Conservation (phyloP, 805 yeast species). For the Pichia kluyveri region DNA sequence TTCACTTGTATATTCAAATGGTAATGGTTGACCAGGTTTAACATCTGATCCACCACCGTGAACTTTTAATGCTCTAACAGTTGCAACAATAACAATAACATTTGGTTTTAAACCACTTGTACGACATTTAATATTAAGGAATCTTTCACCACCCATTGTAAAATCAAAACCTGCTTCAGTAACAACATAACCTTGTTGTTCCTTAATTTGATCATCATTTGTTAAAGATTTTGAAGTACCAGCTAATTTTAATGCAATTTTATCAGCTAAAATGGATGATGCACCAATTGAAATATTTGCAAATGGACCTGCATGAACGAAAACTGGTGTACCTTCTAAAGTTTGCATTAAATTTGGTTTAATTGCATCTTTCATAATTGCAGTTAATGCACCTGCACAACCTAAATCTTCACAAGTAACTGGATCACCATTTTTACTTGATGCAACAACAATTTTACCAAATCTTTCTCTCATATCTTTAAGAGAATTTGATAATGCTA, state of each 20-base stretch:
- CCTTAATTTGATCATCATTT: slow-evolving; percentile 19
- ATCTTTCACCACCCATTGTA: slow-evolving; percentile 99
- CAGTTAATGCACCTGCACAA: slow-evolving; percentile 92
- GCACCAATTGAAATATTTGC: slow-evolving; percentile 98
- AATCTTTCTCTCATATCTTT: slow-evolving; percentile 81
- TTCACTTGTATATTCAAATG: slow-evolving; percentile 72
- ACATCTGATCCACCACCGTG: slow-evolving; percentile 98
- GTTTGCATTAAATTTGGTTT: slow-evolving; percentile 97
- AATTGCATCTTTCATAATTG: slow-evolving; percentile 89
- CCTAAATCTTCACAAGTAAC: slow-evolving; percentile 93
- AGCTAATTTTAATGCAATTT: slow-evolving; percentile 83
- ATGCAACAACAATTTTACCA: slow-evolving; percentile 84
- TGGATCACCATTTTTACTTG: slow-evolving; percentile 65
- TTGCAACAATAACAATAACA: slow-evolving; percentile 88
- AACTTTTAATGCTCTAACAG: slow-evolving; percentile 91
- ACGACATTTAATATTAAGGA: slow-evolving; percentile 91
- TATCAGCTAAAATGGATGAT: slow-evolving; percentile 87
- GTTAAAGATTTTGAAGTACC: slow-evolving; percentile 45
- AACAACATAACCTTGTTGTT: slow-evolving; percentile 72
- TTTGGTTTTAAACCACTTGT: slow-evolving; percentile 83
- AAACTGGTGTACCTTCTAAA: slow-evolving; percentile 93
- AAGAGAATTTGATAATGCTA: slow-evolving; percentile 73
- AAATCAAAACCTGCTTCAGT: slow-evolving; percentile 99
- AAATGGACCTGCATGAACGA: slow-evolving; percentile 97
- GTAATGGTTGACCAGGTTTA: slow-evolving; percentile 84